Percentiles rank a stretch among this genome's conserved stretches.
These are phyloP conservation scores for Yamadazyma atlantica DNA, from an alignment of 1,139 yeast genomes.

Conservation along the genomic window DNA sequence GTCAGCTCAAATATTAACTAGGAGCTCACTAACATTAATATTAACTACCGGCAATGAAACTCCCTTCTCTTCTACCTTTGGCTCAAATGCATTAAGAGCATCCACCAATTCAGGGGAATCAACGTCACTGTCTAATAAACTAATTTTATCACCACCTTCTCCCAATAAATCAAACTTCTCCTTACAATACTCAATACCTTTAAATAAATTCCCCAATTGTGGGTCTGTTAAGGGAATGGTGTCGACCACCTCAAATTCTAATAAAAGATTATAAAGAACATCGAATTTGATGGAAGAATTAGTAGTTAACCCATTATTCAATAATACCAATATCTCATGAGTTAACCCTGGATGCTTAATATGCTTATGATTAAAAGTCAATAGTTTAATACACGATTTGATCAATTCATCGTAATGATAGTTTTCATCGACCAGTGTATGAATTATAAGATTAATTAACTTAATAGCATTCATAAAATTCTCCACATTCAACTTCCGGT, in stretches of 20 bases:
- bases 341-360: slow-evolving; percentile 11
- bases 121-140: slow-evolving; percentile 25
- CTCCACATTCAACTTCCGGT: slow-evolving; percentile 31
- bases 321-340: slow-evolving; percentile 27
- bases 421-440: slow-evolving; percentile 10
- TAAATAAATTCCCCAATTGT: slow-evolving; percentile 5
- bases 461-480: slow-evolving; percentile 21
- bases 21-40: slow-evolving; percentile 10
- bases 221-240: slow-evolving; percentile 7
- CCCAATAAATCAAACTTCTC: slow-evolving; percentile 11
- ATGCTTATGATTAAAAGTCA: slow-evolving; percentile 27
- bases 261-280: slow-evolving; percentile 31
- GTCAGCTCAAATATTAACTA: slow-evolving; percentile 8
- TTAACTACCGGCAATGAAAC: slow-evolving; percentile 4
- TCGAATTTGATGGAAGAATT: slow-evolving; percentile 21
- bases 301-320: slow-evolving; percentile 16
- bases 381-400: slow-evolving; percentile 25
- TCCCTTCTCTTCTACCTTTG: slow-evolving; percentile 6
- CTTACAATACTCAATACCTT: slow-evolving; percentile 7
- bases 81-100: slow-evolving; percentile 20
- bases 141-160: slow-evolving; percentile 9
- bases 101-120: slow-evolving; percentile 30
- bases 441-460: slow-evolving; percentile 9
- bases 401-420: slow-evolving; percentile 34
- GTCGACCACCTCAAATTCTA: slow-evolving; percentile 25